Evolutionary conservation across 176 grass and related monocot genomes (phyloP).

Genomic region (Phyllostachys edulis): DNA sequence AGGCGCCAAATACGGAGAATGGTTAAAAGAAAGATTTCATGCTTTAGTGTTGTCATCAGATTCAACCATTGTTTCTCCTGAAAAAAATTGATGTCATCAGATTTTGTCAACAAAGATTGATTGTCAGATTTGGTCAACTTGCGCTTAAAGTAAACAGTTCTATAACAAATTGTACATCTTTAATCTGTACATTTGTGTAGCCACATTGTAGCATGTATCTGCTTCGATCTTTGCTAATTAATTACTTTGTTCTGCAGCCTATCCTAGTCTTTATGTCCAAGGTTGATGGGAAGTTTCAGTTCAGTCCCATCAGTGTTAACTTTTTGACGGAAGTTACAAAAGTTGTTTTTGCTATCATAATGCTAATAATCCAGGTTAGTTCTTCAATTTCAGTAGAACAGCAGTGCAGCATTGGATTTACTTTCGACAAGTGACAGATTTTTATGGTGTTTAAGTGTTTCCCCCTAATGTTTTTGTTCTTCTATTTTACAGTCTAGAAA

Average conservation of each 20-base stretch:
- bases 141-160: not conserved
- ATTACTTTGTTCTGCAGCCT: constrained; percentile 59
- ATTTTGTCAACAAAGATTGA: not conserved
- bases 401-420: not conserved
- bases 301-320: constrained; percentile 95
- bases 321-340: constrained; percentile 88
- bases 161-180: not conserved
- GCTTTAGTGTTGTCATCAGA: constrained; percentile 2
- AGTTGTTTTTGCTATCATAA: constrained; percentile 85
- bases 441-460: not conserved
- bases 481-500: constrained; percentile 74
- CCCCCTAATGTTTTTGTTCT: constrained; percentile 13
- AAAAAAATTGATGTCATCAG: not conserved
- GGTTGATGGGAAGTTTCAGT: constrained; percentile 96
- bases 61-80: not conserved
- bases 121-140: not conserved
- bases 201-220: constrained; percentile 1
- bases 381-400: constrained; percentile 6
- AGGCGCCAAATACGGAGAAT: not conserved
- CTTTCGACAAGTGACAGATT: not conserved
- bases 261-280: constrained; percentile 98
- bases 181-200: constrained; percentile 5
- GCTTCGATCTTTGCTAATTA: constrained; percentile 12
- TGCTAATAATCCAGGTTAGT: constrained; percentile 91
- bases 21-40: not conserved